These are phyloP conservation scores for Tuber magnatum DNA, from an alignment of 495 filamentous ascomycete genomes.

Conservation along the genomic window DNA sequence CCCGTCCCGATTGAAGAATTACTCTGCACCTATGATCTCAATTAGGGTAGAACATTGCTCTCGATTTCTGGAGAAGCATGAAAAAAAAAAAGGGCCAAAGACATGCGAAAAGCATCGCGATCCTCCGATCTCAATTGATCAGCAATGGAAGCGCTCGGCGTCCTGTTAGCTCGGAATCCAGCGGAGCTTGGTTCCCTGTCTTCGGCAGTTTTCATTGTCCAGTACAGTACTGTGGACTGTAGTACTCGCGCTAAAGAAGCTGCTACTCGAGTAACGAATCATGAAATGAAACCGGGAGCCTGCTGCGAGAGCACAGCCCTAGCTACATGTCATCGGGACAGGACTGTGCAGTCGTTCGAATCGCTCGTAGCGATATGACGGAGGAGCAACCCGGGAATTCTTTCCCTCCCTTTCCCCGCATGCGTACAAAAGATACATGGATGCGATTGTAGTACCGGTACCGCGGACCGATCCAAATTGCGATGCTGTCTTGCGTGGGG, in stretches of 20 bases:
- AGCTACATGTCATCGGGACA: not conserved
- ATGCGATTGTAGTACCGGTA: not conserved
- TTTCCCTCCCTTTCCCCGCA: not conserved
- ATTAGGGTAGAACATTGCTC: not conserved
- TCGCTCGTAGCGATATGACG: not conserved
- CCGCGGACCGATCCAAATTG: not conserved
- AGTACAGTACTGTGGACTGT: not conserved
- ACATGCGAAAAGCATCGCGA: not conserved
- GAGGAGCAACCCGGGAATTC: not conserved
- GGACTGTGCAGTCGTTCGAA: not conserved
- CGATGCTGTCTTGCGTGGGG: not conserved
- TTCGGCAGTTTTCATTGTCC: not conserved
- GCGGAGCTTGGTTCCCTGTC: not conserved
- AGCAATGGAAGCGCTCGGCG: not conserved
- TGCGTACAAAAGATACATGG: not conserved
- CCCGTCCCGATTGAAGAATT: not conserved
- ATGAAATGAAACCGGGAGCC: not conserved
- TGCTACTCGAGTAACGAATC: not conserved
- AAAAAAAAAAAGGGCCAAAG: not conserved
- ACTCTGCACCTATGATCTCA: not conserved
- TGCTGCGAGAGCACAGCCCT: not conserved
- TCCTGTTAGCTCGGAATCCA: not conserved
- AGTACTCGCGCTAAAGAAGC: not conserved
- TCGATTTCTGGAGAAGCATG: not conserved
- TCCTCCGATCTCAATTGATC: constrained; percentile 1